Conservation (phyloP, 2,329 filamentous ascomycete genomes). For the Neopestalotiopsis rosae region DNA sequence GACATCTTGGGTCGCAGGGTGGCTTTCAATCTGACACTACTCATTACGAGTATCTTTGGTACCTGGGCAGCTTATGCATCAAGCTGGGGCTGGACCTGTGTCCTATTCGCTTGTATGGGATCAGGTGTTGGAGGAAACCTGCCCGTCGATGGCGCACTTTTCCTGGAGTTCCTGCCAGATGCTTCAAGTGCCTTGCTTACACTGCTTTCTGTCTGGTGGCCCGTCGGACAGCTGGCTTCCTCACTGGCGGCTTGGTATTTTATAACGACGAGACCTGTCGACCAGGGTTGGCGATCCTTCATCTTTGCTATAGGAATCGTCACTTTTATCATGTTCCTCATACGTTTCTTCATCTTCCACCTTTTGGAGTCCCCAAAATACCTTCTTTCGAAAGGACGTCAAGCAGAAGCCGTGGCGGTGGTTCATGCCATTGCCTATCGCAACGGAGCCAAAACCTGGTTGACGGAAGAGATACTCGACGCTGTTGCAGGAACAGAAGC, state of each 20-base stretch:
- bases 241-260: conserved; percentile 78
- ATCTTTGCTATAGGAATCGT: conserved; percentile 72
- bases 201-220: conserved; percentile 87
- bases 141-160: conserved; percentile 79
- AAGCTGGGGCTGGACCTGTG: conserved; percentile 69
- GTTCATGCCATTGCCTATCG: conserved; percentile 78
- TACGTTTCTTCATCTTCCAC: conserved; percentile 80
- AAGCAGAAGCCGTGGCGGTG: conserved; percentile 79
- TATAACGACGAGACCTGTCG: conserved; percentile 69
- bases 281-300: conserved; percentile 80
- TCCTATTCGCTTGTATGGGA: conserved; percentile 65
- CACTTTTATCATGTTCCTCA: conserved; percentile 78
- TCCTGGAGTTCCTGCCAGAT: conserved; percentile 82
- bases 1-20: conserved; percentile 80
- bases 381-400: conserved; percentile 75
- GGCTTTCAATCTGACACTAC: conserved; percentile 81
- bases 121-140: conserved; percentile 78
- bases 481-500: conserved; percentile 54
- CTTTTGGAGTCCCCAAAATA: conserved; percentile 88
- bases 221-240: conserved; percentile 77
- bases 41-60: conserved; percentile 77
- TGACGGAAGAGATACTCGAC: conserved; percentile 73
- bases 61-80: conserved; percentile 70
- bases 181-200: conserved; percentile 77
- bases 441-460: conserved; percentile 74